Conservation (phyloP, 345 rosid genomes). For the Salix brachista region DNA sequence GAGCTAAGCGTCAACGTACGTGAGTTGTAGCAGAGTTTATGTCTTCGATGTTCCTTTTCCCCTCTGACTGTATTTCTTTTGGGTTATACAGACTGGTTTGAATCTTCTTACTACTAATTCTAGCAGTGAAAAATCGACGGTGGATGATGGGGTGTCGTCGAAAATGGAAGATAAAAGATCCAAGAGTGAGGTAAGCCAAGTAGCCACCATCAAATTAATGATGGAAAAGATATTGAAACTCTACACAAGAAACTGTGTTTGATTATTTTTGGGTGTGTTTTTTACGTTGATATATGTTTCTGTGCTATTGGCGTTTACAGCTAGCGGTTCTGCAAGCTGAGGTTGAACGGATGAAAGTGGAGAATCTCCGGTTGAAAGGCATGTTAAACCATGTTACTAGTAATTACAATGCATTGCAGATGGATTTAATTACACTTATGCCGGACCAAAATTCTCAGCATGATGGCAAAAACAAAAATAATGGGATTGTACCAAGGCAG, state of each 20-base stretch:
- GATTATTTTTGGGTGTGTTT: neutral
- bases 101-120: conserved; percentile 55
- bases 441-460: conserved; percentile 24
- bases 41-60: neutral
- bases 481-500: conserved; percentile 36
- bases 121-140: conserved; percentile 58
- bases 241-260: neutral
- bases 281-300: neutral
- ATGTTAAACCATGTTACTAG: conserved; percentile 40
- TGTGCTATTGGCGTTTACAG: conserved; percentile 21
- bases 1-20: conserved; percentile 47
- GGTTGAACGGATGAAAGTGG: conserved; percentile 39
- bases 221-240: neutral
- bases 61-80: neutral
- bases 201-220: neutral
- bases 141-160: conserved; percentile 54
- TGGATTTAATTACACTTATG: conserved; percentile 34
- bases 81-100: conserved; percentile 48
- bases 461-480: conserved; percentile 4
- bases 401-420: conserved; percentile 44
- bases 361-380: conserved; percentile 46
- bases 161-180: conserved; percentile 47
- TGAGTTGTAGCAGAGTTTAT: neutral
- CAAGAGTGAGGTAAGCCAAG: conserved; percentile 40
- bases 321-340: conserved; percentile 45